phyloP scores from a whole-genome alignment of 169 alveolate species.

The Babesia caballi region DNA sequence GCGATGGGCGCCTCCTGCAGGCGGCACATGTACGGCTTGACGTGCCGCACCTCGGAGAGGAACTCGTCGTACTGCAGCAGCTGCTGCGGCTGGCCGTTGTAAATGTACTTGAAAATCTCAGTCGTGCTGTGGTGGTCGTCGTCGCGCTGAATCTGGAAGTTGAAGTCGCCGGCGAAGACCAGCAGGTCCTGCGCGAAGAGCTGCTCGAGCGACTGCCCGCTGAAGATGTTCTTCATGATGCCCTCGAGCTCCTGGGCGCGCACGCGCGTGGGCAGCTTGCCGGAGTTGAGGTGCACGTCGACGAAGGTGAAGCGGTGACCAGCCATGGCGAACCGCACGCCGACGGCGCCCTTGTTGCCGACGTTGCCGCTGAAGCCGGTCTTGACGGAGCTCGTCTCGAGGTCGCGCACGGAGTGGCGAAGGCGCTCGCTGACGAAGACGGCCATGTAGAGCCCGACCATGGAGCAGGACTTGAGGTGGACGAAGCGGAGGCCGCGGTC shows the following conservation, averaged over 20 bases:
- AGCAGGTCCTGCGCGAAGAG: constrained; percentile 73
- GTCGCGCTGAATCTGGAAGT: constrained; percentile 70
- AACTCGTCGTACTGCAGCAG: constrained; percentile 72
- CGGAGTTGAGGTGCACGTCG: constrained; percentile 54
- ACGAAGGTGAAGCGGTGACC: constrained; percentile 36
- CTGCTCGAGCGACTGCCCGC: constrained; percentile 18
- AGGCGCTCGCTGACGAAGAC: constrained; percentile 35
- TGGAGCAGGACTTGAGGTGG: constrained; percentile 38
- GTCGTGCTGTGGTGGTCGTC: constrained; percentile 62
- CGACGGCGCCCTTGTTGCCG: constrained; percentile 67
- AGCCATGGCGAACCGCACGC: constrained; percentile 19
- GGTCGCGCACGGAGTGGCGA: constrained; percentile 9
- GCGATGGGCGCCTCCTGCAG: constrained; percentile 81
- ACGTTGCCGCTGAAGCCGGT: constrained; percentile 55
- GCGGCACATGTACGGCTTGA: constrained; percentile 14
- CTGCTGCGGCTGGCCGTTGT: constrained; percentile 21
- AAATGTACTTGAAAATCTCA: constrained; percentile 39
- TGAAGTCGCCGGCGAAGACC: constrained; percentile 87
- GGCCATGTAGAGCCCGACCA: constrained; percentile 56
- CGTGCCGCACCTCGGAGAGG: constrained; percentile 43
- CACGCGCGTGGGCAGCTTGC: constrained; percentile 28
- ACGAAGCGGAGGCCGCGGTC: constrained; percentile 1
- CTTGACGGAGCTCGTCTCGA: constrained; percentile 32
- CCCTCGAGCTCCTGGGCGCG: constrained; percentile 29
- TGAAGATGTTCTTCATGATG: constrained; percentile 34